phyloP scores from a whole-genome alignment of 768 basidiomycete genomes.

The Fomitopsis pulvina region DNA sequence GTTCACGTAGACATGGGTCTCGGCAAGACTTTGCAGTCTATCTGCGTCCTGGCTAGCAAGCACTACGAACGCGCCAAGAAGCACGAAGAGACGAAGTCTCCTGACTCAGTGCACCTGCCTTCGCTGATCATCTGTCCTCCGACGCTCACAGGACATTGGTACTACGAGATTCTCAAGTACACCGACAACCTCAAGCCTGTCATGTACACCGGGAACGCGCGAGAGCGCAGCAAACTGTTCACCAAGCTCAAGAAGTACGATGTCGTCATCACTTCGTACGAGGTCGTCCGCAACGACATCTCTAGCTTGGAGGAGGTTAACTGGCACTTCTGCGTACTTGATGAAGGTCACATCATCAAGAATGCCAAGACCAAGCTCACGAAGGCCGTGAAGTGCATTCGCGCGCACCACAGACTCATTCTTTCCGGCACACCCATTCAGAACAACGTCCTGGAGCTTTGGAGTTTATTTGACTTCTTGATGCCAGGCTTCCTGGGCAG shows the following conservation, averaged over 20 bases:
- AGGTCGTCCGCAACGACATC: constrained; percentile 95
- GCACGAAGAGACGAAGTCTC: constrained; percentile 55
- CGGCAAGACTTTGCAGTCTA: constrained; percentile 96
- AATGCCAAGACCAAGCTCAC: constrained; percentile 98
- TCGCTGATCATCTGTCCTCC: constrained; percentile 96
- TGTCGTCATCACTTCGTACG: constrained; percentile 95
- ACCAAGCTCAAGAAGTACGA: constrained; percentile 66
- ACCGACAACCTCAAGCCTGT: constrained; percentile 77
- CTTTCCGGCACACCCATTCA: constrained; percentile 98
- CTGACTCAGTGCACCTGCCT: constrained; percentile 80
- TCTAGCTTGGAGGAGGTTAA: constrained; percentile 60
- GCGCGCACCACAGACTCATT: constrained; percentile 89
- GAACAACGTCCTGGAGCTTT: constrained; percentile 96
- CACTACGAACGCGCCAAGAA: constrained; percentile 79
- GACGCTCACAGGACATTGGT: constrained; percentile 98
- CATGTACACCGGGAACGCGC: constrained; percentile 82
- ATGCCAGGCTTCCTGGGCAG: constrained; percentile 99
- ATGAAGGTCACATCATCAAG: constrained; percentile 99
- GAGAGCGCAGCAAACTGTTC: constrained; percentile 69
- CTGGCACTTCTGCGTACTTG: constrained; percentile 95
- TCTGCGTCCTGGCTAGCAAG: constrained; percentile 93
- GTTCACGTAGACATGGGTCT: constrained; percentile 88
- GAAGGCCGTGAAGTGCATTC: constrained; percentile 87
- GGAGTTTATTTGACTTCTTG: constrained; percentile 98
- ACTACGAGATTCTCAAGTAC: constrained; percentile 95